Conservation (phyloP, 106 monocot species). For the Dactylorhiza incarnata region DNA sequence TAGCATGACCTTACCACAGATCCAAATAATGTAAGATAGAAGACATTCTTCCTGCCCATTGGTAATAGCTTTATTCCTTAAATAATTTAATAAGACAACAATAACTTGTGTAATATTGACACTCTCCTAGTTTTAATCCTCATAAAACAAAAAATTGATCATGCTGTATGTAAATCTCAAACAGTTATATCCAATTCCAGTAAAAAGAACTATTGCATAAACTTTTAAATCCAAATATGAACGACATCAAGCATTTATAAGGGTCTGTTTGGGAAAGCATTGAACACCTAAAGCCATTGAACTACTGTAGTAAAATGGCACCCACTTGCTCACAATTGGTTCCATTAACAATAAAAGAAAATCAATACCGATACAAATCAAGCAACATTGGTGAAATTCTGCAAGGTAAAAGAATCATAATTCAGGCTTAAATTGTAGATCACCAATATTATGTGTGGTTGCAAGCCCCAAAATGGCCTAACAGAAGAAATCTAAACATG, state of each 20-base stretch:
- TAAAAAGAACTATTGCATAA: neutral
- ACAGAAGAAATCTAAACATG: constrained; percentile 11
- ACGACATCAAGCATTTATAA: neutral
- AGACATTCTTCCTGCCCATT: constrained; percentile 80
- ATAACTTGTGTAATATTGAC: neutral
- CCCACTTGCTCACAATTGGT: constrained; percentile 81
- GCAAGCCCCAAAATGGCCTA: neutral
- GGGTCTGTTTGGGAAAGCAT: constrained; percentile 22
- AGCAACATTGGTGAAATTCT: constrained; percentile 89
- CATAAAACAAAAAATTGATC: neutral
- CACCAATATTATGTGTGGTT: neutral
- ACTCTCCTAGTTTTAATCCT: neutral
- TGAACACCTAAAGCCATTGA: constrained; percentile 78
- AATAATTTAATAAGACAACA: constrained; percentile 1
- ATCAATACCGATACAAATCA: constrained; percentile 75
- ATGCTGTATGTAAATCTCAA: neutral
- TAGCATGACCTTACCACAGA: constrained; percentile 53
- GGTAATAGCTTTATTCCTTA: constrained; percentile 98
- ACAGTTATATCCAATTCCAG: neutral
- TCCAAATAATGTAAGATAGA: constrained; percentile 86
- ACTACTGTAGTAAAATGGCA: constrained; percentile 89
- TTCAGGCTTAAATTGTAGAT: neutral
- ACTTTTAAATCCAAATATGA: neutral
- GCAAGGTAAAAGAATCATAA: constrained; percentile 12
- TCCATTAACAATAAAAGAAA: constrained; percentile 61